phyloP scores from a whole-genome alignment of 176 grass and related monocot genomes.

The Eleusine indica region DNA sequence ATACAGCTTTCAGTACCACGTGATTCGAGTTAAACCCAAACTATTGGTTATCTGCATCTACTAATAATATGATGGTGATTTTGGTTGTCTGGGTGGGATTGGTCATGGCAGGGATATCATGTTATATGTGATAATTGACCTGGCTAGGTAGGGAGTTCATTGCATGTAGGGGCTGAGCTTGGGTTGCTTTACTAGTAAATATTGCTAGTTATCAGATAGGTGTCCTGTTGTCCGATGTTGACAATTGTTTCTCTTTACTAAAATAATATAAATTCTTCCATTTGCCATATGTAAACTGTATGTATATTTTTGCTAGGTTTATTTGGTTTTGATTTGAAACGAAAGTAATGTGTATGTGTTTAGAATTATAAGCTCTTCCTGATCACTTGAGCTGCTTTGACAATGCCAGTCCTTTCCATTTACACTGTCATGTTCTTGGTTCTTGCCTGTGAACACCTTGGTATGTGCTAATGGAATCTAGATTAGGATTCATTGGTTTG shows the following conservation, averaged over 20 bases:
- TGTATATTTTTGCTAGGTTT: not conserved
- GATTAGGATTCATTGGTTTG: slow-evolving; percentile 17
- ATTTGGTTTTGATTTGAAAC: slow-evolving; percentile 20
- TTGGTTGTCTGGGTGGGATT: not conserved
- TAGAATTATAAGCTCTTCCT: not conserved
- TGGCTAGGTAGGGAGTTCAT: not conserved
- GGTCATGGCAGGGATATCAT: not conserved
- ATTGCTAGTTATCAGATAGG: not conserved
- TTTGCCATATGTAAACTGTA: not conserved
- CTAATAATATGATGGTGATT: not conserved
- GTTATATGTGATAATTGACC: not conserved
- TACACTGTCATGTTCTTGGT: not conserved
- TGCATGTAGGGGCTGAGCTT: not conserved
- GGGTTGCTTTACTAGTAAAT: not conserved
- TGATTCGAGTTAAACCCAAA: not conserved
- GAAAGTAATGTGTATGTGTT: not conserved
- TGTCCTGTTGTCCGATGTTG: not conserved
- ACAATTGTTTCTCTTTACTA: not conserved
- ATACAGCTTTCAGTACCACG: not conserved
- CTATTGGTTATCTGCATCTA: too few relatives aligned
- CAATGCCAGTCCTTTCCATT: slow-evolving; percentile 4
- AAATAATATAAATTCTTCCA: slow-evolving; percentile 3
- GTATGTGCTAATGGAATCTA: slow-evolving; percentile 5
- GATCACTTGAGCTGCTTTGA: slow-evolving; percentile 4
- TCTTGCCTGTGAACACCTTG: not conserved